Evolutionary conservation across 176 grass and related monocot species (phyloP).

Genomic region (Themeda triandra): DNA sequence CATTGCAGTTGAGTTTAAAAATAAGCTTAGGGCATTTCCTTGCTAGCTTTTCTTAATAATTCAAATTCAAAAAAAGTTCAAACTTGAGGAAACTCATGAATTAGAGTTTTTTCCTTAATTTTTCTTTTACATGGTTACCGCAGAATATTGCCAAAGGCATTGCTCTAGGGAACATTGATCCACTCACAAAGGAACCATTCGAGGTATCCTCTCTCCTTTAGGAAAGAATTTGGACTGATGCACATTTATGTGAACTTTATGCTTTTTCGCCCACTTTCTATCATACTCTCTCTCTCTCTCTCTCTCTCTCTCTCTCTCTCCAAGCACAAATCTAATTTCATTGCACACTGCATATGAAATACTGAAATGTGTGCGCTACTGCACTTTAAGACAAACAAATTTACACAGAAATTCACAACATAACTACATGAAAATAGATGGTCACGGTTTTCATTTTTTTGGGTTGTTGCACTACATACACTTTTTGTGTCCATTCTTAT

Average conservation of each 20-base stretch:
- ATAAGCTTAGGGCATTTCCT: neutral
- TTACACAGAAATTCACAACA: neutral
- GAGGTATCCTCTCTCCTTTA: constrained; percentile 38
- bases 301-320: neutral
- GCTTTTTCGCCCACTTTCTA: neutral
- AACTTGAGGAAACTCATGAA: constrained; percentile 6
- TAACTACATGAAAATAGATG: neutral
- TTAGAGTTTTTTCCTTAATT: constrained; percentile 68
- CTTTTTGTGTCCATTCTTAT: neutral
- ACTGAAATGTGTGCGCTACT: neutral
- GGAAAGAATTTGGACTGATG: neutral
- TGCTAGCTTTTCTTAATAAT: constrained; percentile 9
- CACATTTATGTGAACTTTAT: neutral
- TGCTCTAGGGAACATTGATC: constrained; percentile 83
- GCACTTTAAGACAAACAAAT: neutral
- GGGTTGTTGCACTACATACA: neutral
- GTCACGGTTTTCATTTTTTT: neutral
- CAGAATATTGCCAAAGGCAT: constrained; percentile 83
- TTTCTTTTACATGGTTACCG: constrained; percentile 64
- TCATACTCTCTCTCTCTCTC: neutral
- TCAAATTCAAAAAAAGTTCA: neutral
- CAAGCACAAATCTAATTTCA: neutral
- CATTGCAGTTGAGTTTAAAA: neutral
- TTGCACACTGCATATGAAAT: neutral
- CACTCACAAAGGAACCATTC: constrained; percentile 76